Conservation (phyloP, 352 stramenopile species). For the Blastocystis sp. region DNA sequence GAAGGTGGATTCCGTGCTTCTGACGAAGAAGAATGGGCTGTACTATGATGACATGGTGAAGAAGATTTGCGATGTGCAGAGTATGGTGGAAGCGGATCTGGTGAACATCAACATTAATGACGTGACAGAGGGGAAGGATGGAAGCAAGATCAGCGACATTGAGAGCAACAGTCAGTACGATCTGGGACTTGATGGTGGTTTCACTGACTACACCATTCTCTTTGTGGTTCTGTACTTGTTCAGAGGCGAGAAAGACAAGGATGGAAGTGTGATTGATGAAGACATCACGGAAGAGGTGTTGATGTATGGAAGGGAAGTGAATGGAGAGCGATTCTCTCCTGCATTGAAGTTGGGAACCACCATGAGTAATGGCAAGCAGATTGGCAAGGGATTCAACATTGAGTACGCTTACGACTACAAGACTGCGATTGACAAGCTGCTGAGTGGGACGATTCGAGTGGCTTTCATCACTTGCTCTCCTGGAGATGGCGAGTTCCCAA, state of each 20-base stretch:
- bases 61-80: background rate
- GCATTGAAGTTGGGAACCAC: background rate
- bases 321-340: background rate
- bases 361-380: constrained; percentile 1
- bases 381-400: constrained; percentile 59
- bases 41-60: constrained; percentile 13
- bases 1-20: background rate
- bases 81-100: background rate
- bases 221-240: constrained; percentile 52
- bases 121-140: background rate
- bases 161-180: constrained; percentile 31
- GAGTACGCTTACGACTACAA: constrained; percentile 33
- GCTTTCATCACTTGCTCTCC: constrained; percentile 34
- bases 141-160: background rate
- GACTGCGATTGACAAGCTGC: constrained; percentile 4
- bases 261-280: constrained; percentile 12
- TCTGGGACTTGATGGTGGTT: constrained; percentile 49
- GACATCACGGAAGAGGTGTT: background rate
- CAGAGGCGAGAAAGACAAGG: constrained; percentile 17
- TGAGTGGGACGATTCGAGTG: constrained; percentile 12
- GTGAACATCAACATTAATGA: background rate
- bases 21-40: background rate
- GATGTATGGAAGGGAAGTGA: background rate
- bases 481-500: constrained; percentile 2
- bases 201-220: constrained; percentile 46